Evolutionary conservation across 495 filamentous ascomycete genomes (phyloP), one percentile per base, ranked within the genome.

Genomic region (Penicillium angulare): DNA sequence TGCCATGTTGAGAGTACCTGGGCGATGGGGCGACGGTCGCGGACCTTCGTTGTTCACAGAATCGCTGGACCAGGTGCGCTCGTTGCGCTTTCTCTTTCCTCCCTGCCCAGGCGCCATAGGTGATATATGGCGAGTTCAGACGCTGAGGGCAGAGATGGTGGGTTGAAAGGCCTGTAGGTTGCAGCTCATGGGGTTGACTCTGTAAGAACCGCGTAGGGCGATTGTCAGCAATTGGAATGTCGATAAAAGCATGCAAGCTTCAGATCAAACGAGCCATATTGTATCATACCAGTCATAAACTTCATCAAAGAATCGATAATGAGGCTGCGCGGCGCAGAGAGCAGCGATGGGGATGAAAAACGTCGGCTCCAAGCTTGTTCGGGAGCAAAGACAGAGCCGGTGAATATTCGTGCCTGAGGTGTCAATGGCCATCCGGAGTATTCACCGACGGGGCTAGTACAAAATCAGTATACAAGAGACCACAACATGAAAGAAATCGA

Each of bases 1-100:
- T 45, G 80, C 84, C 61, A 84, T 74, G 56, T 72, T 70, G 52
- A 84, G 59, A 44, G 79, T 79, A 42, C 79, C 76, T 32, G 84
- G 84, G 31, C 82, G 78, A 71, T 87, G 81, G 44, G 84, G 83
- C 47, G 84, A 86, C 43, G 83, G 82, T 53, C 84, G 74, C 47
- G 65, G 61, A 35, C 67, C 65, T 55, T 83, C 79, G 58, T 81
- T 72, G 31, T 38, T 58, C 33, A 61, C 67, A 31, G 71, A 69
- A 45, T 83, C 79, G 47, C 72, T 66, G 10, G 79, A 76, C 60
- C 69, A 80, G 22, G 64, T 70, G 58, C 78, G 66, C 47, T 84
- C 81, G 29, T 68, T 70, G 58, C 82, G 69, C 68, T 85, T 85
- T 49, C 82, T 71, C 68, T 85, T 85, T 43, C 73, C 74, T 59